Percentiles rank a stretch among this genome's conserved stretches.
These are phyloP conservation scores for Myotisia sp. DNA, from an alignment of 2,329 filamentous ascomycete genomes.

Conservation along the genomic window DNA sequence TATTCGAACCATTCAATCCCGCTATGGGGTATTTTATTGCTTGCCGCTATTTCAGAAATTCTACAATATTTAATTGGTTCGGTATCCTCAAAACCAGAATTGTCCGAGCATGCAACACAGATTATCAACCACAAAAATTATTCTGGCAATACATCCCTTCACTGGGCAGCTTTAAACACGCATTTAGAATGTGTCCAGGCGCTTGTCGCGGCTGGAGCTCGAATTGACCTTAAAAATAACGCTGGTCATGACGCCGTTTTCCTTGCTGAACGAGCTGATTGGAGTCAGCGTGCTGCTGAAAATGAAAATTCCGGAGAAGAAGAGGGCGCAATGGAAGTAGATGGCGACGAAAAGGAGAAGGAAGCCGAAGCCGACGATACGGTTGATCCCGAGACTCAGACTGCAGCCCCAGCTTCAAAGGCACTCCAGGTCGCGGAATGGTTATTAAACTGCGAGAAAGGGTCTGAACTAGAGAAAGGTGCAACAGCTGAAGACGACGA, in stretches of 20 bases:
- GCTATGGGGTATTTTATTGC: not conserved
- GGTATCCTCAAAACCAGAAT: conserved; percentile 20
- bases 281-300: conserved; percentile 23
- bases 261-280: conserved; percentile 55
- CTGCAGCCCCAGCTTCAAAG: conserved; percentile 18
- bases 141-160: conserved; percentile 77
- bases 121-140: conserved; percentile 48
- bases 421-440: conserved; percentile 30
- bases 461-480: conserved; percentile 20
- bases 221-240: conserved; percentile 63
- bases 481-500: conserved; percentile 11
- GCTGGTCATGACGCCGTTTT: conserved; percentile 71
- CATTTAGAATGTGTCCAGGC: conserved; percentile 67
- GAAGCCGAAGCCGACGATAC: conserved; percentile 1
- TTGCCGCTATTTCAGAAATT: conserved; percentile 23
- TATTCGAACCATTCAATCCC: conserved; percentile 6
- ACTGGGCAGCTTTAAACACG: conserved; percentile 87
- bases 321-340: conserved; percentile 8
- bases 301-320: conserved; percentile 7
- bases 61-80: conserved; percentile 35
- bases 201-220: conserved; percentile 61
- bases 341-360: not conserved
- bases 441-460: conserved; percentile 27
- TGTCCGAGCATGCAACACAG: no score
- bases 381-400: not conserved